Evolutionary conservation across 2,329 filamentous ascomycete species (phyloP).

Genomic region (Aspergillus sp.): DNA sequence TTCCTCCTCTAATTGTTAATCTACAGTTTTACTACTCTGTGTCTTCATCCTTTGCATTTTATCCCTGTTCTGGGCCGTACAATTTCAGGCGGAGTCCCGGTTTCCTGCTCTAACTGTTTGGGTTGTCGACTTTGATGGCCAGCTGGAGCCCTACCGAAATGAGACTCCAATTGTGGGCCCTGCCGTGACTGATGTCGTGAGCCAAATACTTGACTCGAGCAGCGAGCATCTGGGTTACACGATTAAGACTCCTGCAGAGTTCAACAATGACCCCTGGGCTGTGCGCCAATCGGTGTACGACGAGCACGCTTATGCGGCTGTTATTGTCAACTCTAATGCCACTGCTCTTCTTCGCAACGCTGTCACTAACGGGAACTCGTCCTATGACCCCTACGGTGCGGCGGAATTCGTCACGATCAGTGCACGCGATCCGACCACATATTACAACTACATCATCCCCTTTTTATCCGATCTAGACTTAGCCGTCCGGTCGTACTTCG

Average conservation of each 20-base stretch:
- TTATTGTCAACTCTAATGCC: constrained; percentile 65
- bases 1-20: not conserved
- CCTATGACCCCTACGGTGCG: constrained; percentile 62
- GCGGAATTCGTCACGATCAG: constrained; percentile 59
- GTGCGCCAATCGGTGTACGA: constrained; percentile 63
- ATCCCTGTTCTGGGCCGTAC: constrained; percentile 63
- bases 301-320: constrained; percentile 60
- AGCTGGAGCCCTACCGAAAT: constrained; percentile 53
- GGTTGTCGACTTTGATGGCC: constrained; percentile 65
- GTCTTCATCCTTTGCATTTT: constrained; percentile 58
- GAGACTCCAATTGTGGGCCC: constrained; percentile 58
- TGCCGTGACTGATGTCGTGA: constrained; percentile 49
- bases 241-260: constrained; percentile 52
- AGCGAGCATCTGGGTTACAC: constrained; percentile 53
- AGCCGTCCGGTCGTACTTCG: constrained; percentile 52
- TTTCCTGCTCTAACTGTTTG: constrained; percentile 54
- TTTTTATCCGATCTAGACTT: constrained; percentile 52
- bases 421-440: constrained; percentile 59
- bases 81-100: constrained; percentile 55
- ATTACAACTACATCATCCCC: constrained; percentile 56
- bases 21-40: constrained; percentile 48
- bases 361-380: constrained; percentile 55
- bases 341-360: constrained; percentile 59
- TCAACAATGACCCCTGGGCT: constrained; percentile 56
- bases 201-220: constrained; percentile 44